Evolutionary conservation across 2,329 filamentous ascomycete species (phyloP), one percentile per base, ranked within the genome.

Genomic region (Gaeumannomyces tritici): DNA sequence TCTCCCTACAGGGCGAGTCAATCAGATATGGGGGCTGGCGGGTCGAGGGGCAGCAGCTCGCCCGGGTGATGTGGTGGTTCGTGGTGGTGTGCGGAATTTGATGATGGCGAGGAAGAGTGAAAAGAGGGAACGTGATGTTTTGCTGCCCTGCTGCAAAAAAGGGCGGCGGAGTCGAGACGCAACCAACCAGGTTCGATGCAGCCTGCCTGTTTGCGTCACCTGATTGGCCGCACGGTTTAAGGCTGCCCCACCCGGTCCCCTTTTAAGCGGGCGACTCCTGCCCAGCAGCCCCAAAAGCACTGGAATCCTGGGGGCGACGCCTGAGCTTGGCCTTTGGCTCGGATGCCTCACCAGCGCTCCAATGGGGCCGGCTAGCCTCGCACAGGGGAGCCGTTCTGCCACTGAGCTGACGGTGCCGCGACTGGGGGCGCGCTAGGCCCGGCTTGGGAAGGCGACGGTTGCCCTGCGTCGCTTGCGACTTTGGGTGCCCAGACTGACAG

Each of bases 61-160:
- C 57, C 57, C 57, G 35, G 15, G 28, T 11, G 59, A 60, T 60
- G 59, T 60, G 59, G 59, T 47, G 59, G 59, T 33, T 33, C 51
- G 59, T 27, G 35, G 35, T n/a, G 47, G 35, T 27, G 35, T 33
- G 42, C 28, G 28, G 59, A 28, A 60, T 51, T 33, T 60, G 59
- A 60, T 60, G 59, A 60, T 60, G 59, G 58, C 21, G 47, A 51
- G 47, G 28, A 42, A 60, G 59, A 60, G 59, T 51, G 55, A 54
- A 42, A 42, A 42, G 59, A 55, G 47, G 13, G 33, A 35, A 51
- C 59, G 59, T 60, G 59, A 60, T 60, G 59, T 35, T 35, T 59
- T 59, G 26, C 33, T 42, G 33, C 31, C 29, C 33, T 35, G 33
- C 33, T 35, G 33, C 33, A 35, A 15, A 35, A 35, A 35, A 35